These are phyloP conservation scores for Chytriomyces sp. DNA, from an alignment of 192 early-diverging fungal species.

Conservation along the genomic window DNA sequence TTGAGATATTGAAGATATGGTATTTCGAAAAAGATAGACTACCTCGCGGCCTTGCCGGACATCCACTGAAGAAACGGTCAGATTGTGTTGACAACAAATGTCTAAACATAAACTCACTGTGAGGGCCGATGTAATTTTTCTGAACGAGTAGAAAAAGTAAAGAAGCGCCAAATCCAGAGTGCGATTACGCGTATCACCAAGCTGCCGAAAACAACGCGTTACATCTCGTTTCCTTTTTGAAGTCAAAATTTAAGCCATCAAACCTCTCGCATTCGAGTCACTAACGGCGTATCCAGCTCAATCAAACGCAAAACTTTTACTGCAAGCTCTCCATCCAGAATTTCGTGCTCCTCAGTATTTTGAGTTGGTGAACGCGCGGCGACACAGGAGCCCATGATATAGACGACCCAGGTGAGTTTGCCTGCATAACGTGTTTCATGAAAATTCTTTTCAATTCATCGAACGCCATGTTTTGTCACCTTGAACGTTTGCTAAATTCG, in stretches of 20 bases:
- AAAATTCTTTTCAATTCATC: background rate
- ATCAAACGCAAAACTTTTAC: slow-evolving; percentile 56
- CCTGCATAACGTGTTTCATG: slow-evolving; percentile 31
- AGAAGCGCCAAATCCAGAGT: slow-evolving; percentile 79
- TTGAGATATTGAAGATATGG: slow-evolving; percentile 75
- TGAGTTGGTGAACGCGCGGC: slow-evolving; percentile 63
- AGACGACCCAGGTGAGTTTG: slow-evolving; percentile 82
- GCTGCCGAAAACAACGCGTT: background rate
- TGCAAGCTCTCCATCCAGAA: slow-evolving; percentile 64
- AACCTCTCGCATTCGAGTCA: slow-evolving; percentile 35
- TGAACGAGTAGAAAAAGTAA: slow-evolving; percentile 79
- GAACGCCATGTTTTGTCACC: background rate
- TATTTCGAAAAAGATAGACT: slow-evolving; percentile 75
- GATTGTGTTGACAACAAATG: background rate
- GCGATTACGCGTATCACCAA: slow-evolving; percentile 47
- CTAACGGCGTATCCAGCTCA: slow-evolving; percentile 66
- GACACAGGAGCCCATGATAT: slow-evolving; percentile 72
- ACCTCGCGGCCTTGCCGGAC: slow-evolving; percentile 41
- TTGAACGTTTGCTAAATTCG: slow-evolving; percentile 17
- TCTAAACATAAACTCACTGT: slow-evolving; percentile 9
- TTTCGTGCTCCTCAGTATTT: slow-evolving; percentile 78
- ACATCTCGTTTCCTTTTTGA: too few species aligned
- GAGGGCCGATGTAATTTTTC: slow-evolving; percentile 77
- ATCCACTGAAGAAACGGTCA: slow-evolving; percentile 22
- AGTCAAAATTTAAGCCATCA: too few species aligned